Evolutionary conservation across 2,329 filamentous ascomycete species (phyloP).

Genomic region (Colletotrichum sansevieriae): DNA sequence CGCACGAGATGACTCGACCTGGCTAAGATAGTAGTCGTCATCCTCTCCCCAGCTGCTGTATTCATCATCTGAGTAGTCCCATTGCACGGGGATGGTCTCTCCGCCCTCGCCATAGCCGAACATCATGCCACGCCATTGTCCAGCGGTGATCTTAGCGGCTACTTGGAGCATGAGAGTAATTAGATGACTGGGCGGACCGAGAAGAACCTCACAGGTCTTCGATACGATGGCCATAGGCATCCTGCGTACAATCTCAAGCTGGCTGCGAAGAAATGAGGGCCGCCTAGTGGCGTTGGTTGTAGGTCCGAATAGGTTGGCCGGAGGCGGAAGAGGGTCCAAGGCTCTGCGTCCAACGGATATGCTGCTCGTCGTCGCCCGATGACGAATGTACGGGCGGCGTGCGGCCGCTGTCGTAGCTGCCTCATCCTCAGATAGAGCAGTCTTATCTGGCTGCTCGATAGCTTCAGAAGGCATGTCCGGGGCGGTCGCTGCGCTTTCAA

Average conservation of each 20-base stretch:
- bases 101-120: constrained; percentile 67
- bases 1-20: constrained; percentile 50
- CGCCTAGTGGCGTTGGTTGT: constrained; percentile 46
- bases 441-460: constrained; percentile 32
- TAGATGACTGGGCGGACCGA: constrained; percentile 85
- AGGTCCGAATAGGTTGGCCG: constrained; percentile 74
- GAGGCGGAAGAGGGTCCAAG: constrained; percentile 76
- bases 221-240: constrained; percentile 76
- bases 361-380: constrained; percentile 66
- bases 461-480: constrained; percentile 40
- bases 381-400: constrained; percentile 59
- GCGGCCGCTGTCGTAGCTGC: constrained; percentile 45
- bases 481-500: constrained; percentile 46
- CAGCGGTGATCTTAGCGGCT: constrained; percentile 78
- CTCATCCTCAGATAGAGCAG: constrained; percentile 31
- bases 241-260: constrained; percentile 60
- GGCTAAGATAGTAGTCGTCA: constrained; percentile 58
- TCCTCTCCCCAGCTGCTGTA: constrained; percentile 70
- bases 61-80: constrained; percentile 72
- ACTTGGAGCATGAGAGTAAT: constrained; percentile 85
- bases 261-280: constrained; percentile 53
- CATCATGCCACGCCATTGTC: constrained; percentile 72
- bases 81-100: constrained; percentile 68
- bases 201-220: constrained; percentile 81
- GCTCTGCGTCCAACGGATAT: constrained; percentile 67